These are phyloP conservation scores for Butyriboletus appendiculatus DNA, from an alignment of 1,284 basidiomycete genomes.

Conservation along the genomic window DNA sequence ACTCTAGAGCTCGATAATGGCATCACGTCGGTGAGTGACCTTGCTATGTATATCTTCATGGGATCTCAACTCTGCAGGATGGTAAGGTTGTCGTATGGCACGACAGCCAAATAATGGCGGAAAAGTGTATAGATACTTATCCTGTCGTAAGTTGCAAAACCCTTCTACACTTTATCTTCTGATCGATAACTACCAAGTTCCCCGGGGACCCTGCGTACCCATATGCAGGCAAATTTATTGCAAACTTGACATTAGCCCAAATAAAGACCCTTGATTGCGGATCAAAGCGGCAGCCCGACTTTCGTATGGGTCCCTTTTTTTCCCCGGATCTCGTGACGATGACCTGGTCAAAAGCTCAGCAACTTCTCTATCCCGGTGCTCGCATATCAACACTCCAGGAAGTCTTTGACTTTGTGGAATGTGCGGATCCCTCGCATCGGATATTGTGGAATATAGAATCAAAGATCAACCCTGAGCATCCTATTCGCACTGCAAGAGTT, in stretches of 20 bases:
- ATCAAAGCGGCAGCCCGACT: slow-evolving; percentile 60
- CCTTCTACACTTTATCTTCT: not conserved
- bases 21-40: slow-evolving; percentile 57
- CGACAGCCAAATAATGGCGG: slow-evolving; percentile 61
- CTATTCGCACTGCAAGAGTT: slow-evolving; percentile 58
- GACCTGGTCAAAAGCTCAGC: slow-evolving; percentile 48
- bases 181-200: slow-evolving; percentile 38
- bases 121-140: slow-evolving; percentile 67
- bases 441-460: slow-evolving; percentile 80
- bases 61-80: slow-evolving; percentile 46
- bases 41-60: not conserved
- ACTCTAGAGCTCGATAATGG: slow-evolving; percentile 80
- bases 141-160: slow-evolving; percentile 49
- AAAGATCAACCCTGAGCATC: slow-evolving; percentile 64
- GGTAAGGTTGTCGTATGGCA: slow-evolving; percentile 79
- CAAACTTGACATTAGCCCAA: slow-evolving; percentile 76
- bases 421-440: slow-evolving; percentile 60
- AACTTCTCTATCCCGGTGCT: slow-evolving; percentile 64
- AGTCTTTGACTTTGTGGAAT: slow-evolving; percentile 73
- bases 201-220: slow-evolving; percentile 60
- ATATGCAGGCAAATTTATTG: slow-evolving; percentile 74
- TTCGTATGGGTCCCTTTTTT: slow-evolving; percentile 47
- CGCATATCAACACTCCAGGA: slow-evolving; percentile 73
- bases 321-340: not conserved
- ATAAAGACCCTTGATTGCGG: slow-evolving; percentile 79